Base-by-base conservation (phyloP, 345 rosid species). In the Erucastrum elatum region DNA sequence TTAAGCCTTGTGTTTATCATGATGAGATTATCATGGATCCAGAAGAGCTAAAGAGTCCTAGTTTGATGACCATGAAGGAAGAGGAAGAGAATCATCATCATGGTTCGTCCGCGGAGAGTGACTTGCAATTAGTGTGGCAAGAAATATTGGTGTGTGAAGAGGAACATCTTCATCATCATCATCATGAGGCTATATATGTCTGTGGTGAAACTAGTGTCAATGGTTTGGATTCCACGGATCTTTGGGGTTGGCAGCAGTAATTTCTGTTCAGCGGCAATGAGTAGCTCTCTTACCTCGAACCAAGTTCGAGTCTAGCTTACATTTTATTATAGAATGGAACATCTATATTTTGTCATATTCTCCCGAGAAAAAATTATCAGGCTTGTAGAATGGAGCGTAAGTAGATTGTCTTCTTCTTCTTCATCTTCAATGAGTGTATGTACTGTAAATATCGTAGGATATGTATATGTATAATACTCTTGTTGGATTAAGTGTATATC, bases 81-180 rank as follows among this genome's bases (percentile, higher is more conserved):
- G 83, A 80, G 15, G 73, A 70, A 39, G 72, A 56, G 16, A 75
- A 66, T 59, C 73, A 75, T 46, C 73, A 75, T 64, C 72, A 59
- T 71, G 73, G 73, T 70, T 64, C 71, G 0, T 60, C 82, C 70
- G 64, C 16, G 1, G 72, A 13, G 16, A 64, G 51, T 56, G 76
- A 80, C 64, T 75, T 80, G 29, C 72, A 74, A 63, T 33, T 70
- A 25, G 80, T 80, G 60, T 80, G 83, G 83, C 73, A 9, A 16
- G 83, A 80, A 1, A 7, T 64, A 49, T n/a, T 49, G 4, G 65
- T 44, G 49, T 64, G 49, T 56, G 76, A 56, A 70, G 80, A 70
- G 8, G 64, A 80, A 58, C 61, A 59, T 59, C 64, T 25, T 26
- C 64, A 59, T 9, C 63, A 66, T 9, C 63, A 66, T 64, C 76